Percentiles rank a stretch among this genome's conserved stretches.
phyloP scores from a whole-genome alignment of 352 stramenopile genomes.

The Globisporangium sylvaticum region DNA sequence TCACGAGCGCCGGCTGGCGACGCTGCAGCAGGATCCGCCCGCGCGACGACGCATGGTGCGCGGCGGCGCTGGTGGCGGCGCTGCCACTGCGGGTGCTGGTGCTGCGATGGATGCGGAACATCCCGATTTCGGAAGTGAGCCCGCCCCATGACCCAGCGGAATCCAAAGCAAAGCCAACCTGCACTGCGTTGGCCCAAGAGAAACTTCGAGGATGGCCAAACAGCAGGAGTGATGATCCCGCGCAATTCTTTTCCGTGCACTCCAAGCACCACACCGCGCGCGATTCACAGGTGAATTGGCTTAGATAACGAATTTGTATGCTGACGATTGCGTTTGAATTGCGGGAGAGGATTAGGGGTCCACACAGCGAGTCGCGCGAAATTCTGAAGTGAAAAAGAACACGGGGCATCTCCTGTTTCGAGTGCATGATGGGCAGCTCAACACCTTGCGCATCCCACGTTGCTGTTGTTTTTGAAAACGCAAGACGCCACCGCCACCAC shows the following conservation, averaged over 20 bases:
- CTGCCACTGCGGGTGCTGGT: slow-evolving; percentile 19
- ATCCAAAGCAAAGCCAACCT: no score
- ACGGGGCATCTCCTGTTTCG: not conserved
- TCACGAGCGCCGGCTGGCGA: slow-evolving; percentile 19
- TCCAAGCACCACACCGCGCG: slow-evolving; percentile 14
- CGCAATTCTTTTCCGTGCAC: slow-evolving; percentile 18
- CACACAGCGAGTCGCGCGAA: not conserved
- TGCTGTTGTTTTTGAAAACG: not conserved
- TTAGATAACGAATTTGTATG: slow-evolving; percentile 23
- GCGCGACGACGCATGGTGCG: slow-evolving; percentile 5
- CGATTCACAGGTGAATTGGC: slow-evolving; percentile 18
- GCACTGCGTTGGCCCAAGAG: not conserved
- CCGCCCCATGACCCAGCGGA: not conserved
- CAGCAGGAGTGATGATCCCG: not conserved
- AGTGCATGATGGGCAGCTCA: not conserved
- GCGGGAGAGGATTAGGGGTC: not conserved
- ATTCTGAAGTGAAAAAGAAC: slow-evolving; percentile 23
- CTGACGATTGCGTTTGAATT: not conserved
- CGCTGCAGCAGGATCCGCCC: slow-evolving; percentile 14
- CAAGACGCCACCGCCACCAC: not conserved
- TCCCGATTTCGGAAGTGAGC: slow-evolving; percentile 23
- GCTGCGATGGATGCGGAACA: slow-evolving; percentile 49
- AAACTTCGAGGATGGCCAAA: slow-evolving; percentile 17
- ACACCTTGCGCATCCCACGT: slow-evolving; percentile 9
- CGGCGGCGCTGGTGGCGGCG: slow-evolving; percentile 15